These are phyloP conservation scores for Podospora pseudocomata DNA, from an alignment of 495 filamentous ascomycete genomes.

Conservation along the genomic window DNA sequence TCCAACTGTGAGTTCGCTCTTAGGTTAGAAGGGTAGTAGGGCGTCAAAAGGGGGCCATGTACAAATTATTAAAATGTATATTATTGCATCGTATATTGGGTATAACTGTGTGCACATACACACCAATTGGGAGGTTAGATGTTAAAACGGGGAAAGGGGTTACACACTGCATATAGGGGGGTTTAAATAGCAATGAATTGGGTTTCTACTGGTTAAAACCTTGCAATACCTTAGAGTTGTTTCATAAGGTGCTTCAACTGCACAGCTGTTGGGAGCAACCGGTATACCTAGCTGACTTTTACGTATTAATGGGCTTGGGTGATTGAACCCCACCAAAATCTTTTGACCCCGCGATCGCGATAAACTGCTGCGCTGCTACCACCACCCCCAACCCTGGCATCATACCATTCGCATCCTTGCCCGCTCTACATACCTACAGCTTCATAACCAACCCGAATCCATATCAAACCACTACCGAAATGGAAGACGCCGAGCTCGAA, in stretches of 20 bases:
- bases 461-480: slow-evolving; percentile 30
- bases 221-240: not conserved
- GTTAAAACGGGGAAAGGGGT: not conserved
- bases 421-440: not conserved
- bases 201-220: not conserved
- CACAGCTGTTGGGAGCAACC: too few species aligned
- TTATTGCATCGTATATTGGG: slow-evolving; percentile 1
- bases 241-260: too few species aligned
- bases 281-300: not conserved
- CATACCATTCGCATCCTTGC: not conserved
- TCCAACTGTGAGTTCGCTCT: slow-evolving; percentile 12
- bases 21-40: not conserved
- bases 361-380: not conserved
- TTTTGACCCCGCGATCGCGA: slow-evolving; percentile 2
- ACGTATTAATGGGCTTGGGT: not conserved
- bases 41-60: not conserved
- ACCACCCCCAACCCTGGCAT: not conserved
- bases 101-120: not conserved
- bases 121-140: not conserved
- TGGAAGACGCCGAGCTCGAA: slow-evolving; percentile 86
- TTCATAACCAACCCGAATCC: not conserved
- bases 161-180: not conserved
- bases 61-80: not conserved
- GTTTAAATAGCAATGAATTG: not conserved
- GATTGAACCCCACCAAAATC: slow-evolving; percentile 2